Conservation (phyloP, 768 basidiomycete species). For the Megacollybia marginata region DNA sequence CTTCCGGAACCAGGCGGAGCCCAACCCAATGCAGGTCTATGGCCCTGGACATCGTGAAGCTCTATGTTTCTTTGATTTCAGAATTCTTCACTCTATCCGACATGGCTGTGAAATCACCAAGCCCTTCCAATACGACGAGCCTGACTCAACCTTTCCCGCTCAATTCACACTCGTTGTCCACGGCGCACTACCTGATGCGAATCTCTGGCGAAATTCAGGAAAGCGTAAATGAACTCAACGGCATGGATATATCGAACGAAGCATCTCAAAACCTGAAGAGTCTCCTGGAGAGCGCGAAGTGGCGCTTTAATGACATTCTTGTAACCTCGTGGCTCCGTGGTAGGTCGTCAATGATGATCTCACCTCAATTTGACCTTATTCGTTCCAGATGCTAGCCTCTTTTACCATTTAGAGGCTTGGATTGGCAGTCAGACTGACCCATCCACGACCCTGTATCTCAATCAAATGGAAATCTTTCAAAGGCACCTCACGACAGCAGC, state of each 20-base stretch:
- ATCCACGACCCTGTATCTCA: constrained; percentile 66
- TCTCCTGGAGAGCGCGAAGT: constrained; percentile 74
- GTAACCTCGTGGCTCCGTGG: constrained; percentile 79
- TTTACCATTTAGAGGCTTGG: constrained; percentile 90
- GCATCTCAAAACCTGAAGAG: constrained; percentile 58
- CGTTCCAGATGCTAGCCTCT: constrained; percentile 67
- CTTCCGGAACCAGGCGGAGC: constrained; percentile 58
- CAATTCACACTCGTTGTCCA: constrained; percentile 76
- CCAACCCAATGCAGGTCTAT: constrained; percentile 79
- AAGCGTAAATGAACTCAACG: constrained; percentile 70
- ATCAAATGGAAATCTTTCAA: constrained; percentile 77
- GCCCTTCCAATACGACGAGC: constrained; percentile 26
- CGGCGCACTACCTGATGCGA: constrained; percentile 71
- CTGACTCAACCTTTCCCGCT: constrained; percentile 55
- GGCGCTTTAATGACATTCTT: constrained; percentile 84
- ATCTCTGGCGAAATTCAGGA: constrained; percentile 84
- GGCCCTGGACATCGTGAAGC: constrained; percentile 80
- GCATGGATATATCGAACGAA: constrained; percentile 78
- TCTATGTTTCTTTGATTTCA: constrained; percentile 79
- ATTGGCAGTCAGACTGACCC: constrained; percentile 50
- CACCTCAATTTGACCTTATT: neutral
- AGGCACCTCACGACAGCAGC: constrained; percentile 66
- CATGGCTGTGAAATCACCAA: constrained; percentile 57
- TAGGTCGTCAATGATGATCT: constrained; percentile 21
- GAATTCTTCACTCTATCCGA: constrained; percentile 84